Percentiles rank a stretch among this genome's conserved stretches.
phyloP scores from a whole-genome alignment of 148 eudicot genomes.

The Spergularia marina region DNA sequence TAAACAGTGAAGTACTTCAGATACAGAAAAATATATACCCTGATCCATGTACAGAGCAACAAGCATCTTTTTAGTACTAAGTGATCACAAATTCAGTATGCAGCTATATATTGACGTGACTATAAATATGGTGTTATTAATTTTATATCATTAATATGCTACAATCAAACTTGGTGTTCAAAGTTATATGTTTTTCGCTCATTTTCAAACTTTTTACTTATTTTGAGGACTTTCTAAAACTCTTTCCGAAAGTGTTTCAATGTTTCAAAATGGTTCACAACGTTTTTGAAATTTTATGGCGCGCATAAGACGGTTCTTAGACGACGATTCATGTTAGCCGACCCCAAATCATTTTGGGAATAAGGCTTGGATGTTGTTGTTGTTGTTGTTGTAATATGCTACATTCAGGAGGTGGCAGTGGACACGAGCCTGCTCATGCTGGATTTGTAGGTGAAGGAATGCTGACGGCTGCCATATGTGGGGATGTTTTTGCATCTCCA shows the following conservation, averaged over 20 bases:
- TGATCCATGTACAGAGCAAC: background rate
- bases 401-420: constrained; percentile 92
- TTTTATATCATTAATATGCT: background rate
- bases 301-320: too few species aligned
- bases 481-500: constrained; percentile 97
- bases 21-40: background rate
- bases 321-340: too few species aligned
- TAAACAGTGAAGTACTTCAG: background rate
- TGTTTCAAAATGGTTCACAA: too few species aligned
- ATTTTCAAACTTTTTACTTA: too few species aligned
- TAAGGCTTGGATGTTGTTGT: too few species aligned
- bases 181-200: too few species aligned
- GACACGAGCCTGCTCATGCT: constrained; percentile 99
- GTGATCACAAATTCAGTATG: background rate
- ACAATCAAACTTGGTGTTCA: too few species aligned
- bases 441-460: constrained; percentile 98
- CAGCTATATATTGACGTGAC: background rate
- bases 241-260: too few species aligned
- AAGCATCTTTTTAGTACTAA: background rate
- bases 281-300: too few species aligned
- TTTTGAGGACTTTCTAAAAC: too few species aligned
- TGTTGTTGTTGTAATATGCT: too few species aligned
- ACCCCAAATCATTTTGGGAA: too few species aligned
- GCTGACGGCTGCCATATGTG: constrained; percentile 97
- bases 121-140: background rate